Conservation (phyloP, 2,329 filamentous ascomycete genomes). For the Monosporascus cannonballus region DNA sequence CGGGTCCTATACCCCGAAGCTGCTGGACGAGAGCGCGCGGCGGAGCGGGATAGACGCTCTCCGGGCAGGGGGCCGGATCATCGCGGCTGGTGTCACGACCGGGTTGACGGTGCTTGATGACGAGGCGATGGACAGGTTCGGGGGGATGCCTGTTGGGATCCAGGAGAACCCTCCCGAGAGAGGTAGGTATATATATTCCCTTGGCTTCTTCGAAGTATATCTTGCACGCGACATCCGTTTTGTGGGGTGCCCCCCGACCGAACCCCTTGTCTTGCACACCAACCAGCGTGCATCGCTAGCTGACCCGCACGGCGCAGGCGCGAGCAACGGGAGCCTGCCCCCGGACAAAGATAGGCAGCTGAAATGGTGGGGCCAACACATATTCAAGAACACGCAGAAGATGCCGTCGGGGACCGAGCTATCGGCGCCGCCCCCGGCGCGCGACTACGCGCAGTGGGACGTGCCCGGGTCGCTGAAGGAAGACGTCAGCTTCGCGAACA, state of each 20-base stretch:
- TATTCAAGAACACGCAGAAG: conserved; percentile 51
- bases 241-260: no score
- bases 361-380: conserved; percentile 58
- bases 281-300: background rate
- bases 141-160: conserved; percentile 19
- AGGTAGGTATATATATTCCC: conserved; percentile 8
- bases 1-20: conserved; percentile 39
- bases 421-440: conserved; percentile 48
- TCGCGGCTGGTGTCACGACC: conserved; percentile 44
- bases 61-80: conserved; percentile 38
- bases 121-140: conserved; percentile 9
- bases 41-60: conserved; percentile 36
- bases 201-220: background rate
- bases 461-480: conserved; percentile 48
- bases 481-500: conserved; percentile 51
- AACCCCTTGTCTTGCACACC: no score
- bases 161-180: conserved; percentile 18
- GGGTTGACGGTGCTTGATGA: conserved; percentile 19
- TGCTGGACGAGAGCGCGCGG: conserved; percentile 37
- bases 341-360: conserved; percentile 43
- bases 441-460: conserved; percentile 59
- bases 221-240: no score
- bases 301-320: conserved; percentile 28
- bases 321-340: conserved; percentile 53
- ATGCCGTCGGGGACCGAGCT: conserved; percentile 46